Evolutionary conservation across 768 basidiomycete species (phyloP).

Genomic region (Tricholoma matsutake): DNA sequence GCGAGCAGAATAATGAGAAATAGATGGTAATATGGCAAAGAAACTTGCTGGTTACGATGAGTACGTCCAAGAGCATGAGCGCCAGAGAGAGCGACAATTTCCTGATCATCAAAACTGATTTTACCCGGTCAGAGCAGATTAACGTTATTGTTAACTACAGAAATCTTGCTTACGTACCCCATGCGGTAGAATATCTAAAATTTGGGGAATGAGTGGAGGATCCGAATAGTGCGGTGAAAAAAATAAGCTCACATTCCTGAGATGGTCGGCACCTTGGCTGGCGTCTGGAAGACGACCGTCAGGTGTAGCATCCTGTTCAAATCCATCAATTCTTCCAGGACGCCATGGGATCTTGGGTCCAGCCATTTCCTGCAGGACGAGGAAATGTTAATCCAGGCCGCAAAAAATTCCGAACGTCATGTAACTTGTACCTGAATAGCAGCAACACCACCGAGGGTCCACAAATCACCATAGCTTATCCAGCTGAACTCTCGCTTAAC

Average conservation of each 20-base stretch:
- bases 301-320: constrained; percentile 69
- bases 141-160: not conserved
- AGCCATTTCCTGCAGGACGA: constrained; percentile 65
- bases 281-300: constrained; percentile 92
- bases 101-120: constrained; percentile 84
- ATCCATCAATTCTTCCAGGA: constrained; percentile 88
- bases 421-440: constrained; percentile 63
- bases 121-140: not conserved
- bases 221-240: not conserved
- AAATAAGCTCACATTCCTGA: constrained; percentile 59
- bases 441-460: constrained; percentile 93
- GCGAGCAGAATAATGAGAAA: not conserved
- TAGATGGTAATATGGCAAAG: not conserved
- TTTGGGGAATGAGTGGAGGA: constrained; percentile 1
- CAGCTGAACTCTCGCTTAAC: constrained; percentile 86
- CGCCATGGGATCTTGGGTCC: constrained; percentile 95
- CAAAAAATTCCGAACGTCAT: not conserved
- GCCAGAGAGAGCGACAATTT: constrained; percentile 93
- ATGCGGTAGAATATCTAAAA: constrained; percentile 85
- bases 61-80: constrained; percentile 96
- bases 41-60: constrained; percentile 68
- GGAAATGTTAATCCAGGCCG: not conserved
- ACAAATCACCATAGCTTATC: constrained; percentile 95
- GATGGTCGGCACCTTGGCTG: constrained; percentile 76
- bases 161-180: constrained; percentile 44